Percentiles rank a stretch among this genome's conserved stretches.
Evolutionary conservation across 768 basidiomycete genomes (phyloP).

Genomic region (Lepiota brunneoincarnata): DNA sequence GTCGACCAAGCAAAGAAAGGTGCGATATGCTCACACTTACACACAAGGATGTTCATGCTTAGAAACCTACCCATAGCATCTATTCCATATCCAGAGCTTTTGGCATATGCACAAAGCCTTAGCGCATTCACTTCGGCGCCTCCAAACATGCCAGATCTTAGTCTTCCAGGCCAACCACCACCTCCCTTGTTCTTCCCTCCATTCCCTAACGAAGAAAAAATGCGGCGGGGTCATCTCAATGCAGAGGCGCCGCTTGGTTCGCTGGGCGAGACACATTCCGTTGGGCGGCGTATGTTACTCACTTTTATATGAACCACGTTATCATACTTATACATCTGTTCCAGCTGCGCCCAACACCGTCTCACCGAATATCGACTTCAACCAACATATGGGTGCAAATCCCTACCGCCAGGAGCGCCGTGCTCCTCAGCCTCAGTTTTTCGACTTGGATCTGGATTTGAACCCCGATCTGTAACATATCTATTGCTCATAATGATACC

Average conservation of each 20-base stretch:
- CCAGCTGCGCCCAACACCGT: conserved; percentile 52
- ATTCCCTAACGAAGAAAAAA: conserved; percentile 89
- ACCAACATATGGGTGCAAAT: conserved; percentile 54
- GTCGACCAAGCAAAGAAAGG: conserved; percentile 74
- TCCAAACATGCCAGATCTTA: conserved; percentile 80
- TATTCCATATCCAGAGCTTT: conserved; percentile 78
- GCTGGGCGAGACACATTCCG: conserved; percentile 78
- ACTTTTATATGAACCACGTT: conserved; percentile 1
- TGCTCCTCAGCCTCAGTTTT: conserved; percentile 57
- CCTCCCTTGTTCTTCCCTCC: conserved; percentile 85
- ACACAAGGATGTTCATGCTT: conserved; percentile 1
- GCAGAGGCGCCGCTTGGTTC: conserved; percentile 76
- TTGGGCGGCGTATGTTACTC: conserved; percentile 62
- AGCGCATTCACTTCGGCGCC: conserved; percentile 87
- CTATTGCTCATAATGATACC: not conserved
- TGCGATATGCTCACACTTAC: conserved; percentile 24
- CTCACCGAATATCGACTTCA: conserved; percentile 50
- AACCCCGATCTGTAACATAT: conserved; percentile 67
- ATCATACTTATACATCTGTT: conserved; percentile 11
- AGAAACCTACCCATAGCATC: conserved; percentile 44
- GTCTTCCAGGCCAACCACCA: conserved; percentile 67
- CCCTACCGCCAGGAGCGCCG: conserved; percentile 72
- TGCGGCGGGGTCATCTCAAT: conserved; percentile 79
- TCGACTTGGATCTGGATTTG: conserved; percentile 81
- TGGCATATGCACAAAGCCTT: conserved; percentile 82